phyloP scores from a whole-genome alignment of 805 yeast species.

The Ogataea sp. region DNA sequence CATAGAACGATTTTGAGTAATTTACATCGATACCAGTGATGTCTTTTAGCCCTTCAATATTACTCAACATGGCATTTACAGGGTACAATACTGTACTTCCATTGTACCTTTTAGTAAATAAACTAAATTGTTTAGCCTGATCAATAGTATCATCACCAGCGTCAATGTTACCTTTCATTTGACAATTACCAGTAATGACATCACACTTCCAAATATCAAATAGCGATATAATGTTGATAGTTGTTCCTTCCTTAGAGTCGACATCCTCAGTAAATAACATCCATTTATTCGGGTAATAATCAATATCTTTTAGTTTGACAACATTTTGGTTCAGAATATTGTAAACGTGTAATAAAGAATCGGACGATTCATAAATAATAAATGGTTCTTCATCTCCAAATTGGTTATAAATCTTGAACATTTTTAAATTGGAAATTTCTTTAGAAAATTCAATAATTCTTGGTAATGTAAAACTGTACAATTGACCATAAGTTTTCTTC shows the following conservation, averaged over 20 bases:
- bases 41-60: background rate
- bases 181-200: constrained; percentile 1
- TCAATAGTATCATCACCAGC: too few species aligned
- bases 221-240: background rate
- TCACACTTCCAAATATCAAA: constrained; percentile 1
- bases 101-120: background rate
- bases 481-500: background rate
- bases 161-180: too few species aligned
- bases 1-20: background rate
- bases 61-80: background rate
- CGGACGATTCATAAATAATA: background rate
- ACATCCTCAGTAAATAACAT: background rate
- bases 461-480: background rate
- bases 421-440: background rate
- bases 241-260: background rate
- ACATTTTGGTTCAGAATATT: background rate
- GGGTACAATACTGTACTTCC: background rate
- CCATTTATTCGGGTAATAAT: background rate
- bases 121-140: background rate
- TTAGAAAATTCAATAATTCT: background rate
- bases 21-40: background rate
- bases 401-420: constrained; percentile 1
- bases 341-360: background rate
- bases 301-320: background rate
- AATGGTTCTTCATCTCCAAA: constrained; percentile 4